These are phyloP conservation scores for Metschnikowia cerradonensis DNA, from an alignment of 805 yeast species.

Conservation along the genomic window DNA sequence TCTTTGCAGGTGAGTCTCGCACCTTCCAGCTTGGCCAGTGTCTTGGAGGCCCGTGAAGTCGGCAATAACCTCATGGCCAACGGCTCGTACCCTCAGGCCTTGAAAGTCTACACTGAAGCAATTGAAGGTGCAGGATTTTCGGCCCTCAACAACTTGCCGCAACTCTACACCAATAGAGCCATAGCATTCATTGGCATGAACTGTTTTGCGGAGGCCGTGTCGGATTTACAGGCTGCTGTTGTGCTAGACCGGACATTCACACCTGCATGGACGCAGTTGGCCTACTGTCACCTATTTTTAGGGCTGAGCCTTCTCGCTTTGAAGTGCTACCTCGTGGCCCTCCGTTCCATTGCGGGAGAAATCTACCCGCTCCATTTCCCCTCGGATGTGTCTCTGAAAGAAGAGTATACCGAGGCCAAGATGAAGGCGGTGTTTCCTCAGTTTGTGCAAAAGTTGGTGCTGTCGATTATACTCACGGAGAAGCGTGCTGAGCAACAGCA, in stretches of 20 bases:
- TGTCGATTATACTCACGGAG: constrained; percentile 33
- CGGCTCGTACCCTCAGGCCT: constrained; percentile 37
- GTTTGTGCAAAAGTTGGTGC: constrained; percentile 33
- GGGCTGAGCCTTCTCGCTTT: constrained; percentile 33
- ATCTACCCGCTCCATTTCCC: constrained; percentile 25
- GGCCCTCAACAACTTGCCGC: constrained; percentile 21
- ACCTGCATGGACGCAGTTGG: constrained; percentile 43
- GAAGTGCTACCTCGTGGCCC: constrained; percentile 30
- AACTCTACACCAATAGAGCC: constrained; percentile 36
- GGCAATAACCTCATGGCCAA: constrained; percentile 39
- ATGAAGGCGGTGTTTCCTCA: constrained; percentile 31
- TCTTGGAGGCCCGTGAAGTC: constrained; percentile 29
- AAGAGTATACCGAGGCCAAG: constrained; percentile 22
- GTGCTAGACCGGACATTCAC: constrained; percentile 29
- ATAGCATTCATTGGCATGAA: constrained; percentile 40
- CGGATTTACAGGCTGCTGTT: constrained; percentile 33
- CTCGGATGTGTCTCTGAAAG: constrained; percentile 10
- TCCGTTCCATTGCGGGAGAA: constrained; percentile 28
- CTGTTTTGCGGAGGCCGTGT: constrained; percentile 37
- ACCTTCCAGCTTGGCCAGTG: background rate
- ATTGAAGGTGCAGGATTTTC: constrained; percentile 20
- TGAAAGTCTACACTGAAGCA: constrained; percentile 36
- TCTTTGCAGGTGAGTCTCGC: constrained; percentile 2
- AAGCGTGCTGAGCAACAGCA: constrained; percentile 36
- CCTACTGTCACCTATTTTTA: constrained; percentile 40